Conservation (phyloP, 1,284 basidiomycete species). For the Ustilago bromivora region DNA sequence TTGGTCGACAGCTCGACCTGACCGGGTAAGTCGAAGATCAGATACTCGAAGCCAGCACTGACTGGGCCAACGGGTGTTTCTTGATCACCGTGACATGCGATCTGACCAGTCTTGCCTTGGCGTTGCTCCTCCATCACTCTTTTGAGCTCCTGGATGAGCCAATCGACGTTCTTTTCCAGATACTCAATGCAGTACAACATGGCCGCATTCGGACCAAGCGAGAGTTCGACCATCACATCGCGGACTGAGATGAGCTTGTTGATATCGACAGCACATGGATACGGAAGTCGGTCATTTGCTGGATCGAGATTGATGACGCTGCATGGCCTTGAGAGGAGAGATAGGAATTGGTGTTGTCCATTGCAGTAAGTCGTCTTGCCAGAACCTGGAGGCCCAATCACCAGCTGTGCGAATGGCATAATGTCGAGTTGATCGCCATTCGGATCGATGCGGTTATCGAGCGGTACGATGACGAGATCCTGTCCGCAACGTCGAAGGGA, state of each 20-base stretch:
- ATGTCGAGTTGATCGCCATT: conserved; percentile 1
- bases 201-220: conserved; percentile 93
- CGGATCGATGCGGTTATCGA: not conserved
- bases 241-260: conserved; percentile 86
- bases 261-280: conserved; percentile 89
- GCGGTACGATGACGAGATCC: not conserved
- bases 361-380: conserved; percentile 67
- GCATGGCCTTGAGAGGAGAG: conserved; percentile 85
- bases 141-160: conserved; percentile 80
- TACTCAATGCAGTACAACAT: conserved; percentile 99
- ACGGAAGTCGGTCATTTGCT: conserved; percentile 88
- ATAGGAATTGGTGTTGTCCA: conserved; percentile 76
- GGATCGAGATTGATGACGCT: conserved; percentile 95
- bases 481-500: conserved; percentile 4
- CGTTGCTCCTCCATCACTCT: conserved; percentile 52
- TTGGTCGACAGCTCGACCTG: conserved; percentile 98
- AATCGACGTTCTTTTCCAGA: conserved; percentile 93
- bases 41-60: conserved; percentile 74
- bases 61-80: conserved; percentile 34
- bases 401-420: conserved; percentile 60
- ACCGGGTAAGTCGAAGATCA: conserved; percentile 95
- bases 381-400: conserved; percentile 64
- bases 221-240: conserved; percentile 86
- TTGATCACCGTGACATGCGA: conserved; percentile 21
- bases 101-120: conserved; percentile 35